Conservation (phyloP, 176 grass and related monocot species). For the Thalia dealbata region DNA sequence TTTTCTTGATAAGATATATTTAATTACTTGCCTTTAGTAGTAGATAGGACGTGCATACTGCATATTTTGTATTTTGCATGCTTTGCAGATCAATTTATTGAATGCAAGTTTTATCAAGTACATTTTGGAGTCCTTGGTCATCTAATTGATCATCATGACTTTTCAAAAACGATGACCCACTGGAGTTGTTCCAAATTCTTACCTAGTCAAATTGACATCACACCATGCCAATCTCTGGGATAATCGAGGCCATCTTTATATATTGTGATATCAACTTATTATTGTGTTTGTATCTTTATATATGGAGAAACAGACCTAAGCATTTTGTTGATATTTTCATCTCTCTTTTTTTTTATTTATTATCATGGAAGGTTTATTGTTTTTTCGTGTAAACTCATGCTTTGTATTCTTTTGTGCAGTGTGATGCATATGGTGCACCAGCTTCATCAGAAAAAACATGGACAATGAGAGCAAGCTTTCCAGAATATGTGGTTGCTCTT, state of each 20-base stretch:
- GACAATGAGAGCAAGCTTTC: constrained; percentile 89
- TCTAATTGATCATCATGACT: neutral
- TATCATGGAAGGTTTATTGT: neutral
- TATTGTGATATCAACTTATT: neutral
- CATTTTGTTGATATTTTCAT: too few relatives aligned
- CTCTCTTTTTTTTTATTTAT: neutral
- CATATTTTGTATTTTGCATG: neutral
- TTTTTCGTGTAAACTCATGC: neutral
- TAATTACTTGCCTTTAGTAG: neutral
- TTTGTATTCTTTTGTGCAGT: constrained; percentile 30
- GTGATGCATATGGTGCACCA: constrained; percentile 59
- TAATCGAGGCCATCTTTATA: neutral
- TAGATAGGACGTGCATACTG: neutral
- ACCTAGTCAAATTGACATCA: neutral
- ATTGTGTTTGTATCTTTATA: too few relatives aligned
- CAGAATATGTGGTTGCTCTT: constrained; percentile 97
- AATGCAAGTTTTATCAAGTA: too few relatives aligned
- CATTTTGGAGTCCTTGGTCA: neutral
- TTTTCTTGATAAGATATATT: neutral
- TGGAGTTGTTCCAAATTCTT: neutral
- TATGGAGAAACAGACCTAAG: too few relatives aligned
- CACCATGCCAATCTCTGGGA: neutral
- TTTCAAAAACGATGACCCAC: neutral
- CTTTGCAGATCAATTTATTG: too few relatives aligned
- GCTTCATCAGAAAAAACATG: constrained; percentile 72